Evolutionary conservation across 345 rosid species (phyloP).

Genomic region (Citrus australasica): DNA sequence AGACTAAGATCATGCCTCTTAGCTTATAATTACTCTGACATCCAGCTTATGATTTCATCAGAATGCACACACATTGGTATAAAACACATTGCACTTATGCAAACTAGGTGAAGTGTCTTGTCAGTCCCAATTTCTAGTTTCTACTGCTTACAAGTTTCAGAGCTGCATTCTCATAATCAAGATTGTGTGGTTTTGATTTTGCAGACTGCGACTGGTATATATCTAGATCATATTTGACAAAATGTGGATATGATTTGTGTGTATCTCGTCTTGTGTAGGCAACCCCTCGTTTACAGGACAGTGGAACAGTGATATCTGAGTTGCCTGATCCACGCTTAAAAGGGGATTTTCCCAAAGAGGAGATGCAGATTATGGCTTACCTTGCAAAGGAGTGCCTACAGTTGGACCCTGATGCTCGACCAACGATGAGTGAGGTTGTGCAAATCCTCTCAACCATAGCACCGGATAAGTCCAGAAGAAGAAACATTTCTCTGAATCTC

Average conservation of each 20-base stretch:
- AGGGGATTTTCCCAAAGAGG: slow-evolving; percentile 75
- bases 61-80: background rate
- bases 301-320: slow-evolving; percentile 57
- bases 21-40: background rate
- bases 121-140: background rate
- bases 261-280: slow-evolving; percentile 44
- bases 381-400: slow-evolving; percentile 91
- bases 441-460: slow-evolving; percentile 88
- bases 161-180: background rate
- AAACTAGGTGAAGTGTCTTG: background rate
- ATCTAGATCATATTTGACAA: background rate
- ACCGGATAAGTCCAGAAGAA: slow-evolving; percentile 68
- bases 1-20: background rate
- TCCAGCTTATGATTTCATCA: background rate
- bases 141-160: background rate
- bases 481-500: slow-evolving; percentile 60
- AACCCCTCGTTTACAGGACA: slow-evolving; percentile 72
- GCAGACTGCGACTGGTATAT: background rate
- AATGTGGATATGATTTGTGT: slow-evolving; percentile 1
- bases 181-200: background rate
- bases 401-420: slow-evolving; percentile 86
- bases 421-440: slow-evolving; percentile 96
- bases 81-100: background rate
- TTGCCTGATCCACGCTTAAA: slow-evolving; percentile 79
- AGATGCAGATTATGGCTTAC: slow-evolving; percentile 91